phyloP scores from a whole-genome alignment of 2,329 filamentous ascomycete species.

The Phoma herbarum region DNA sequence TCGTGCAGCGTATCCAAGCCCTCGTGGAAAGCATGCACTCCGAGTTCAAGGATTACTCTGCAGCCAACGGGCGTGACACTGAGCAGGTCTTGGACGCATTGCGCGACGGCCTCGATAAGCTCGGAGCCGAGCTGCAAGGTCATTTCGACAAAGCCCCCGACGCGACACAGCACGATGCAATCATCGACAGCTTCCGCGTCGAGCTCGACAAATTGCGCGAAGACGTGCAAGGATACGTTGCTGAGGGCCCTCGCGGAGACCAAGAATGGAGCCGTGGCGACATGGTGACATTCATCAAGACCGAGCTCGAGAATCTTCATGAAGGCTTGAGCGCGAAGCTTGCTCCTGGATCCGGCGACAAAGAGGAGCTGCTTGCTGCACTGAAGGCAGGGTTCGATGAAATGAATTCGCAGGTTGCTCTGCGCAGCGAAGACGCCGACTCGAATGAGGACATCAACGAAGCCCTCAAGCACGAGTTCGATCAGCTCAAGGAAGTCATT shows the following conservation, averaged over 20 bases:
- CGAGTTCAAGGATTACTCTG: slow-evolving; percentile 80
- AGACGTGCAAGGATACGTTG: slow-evolving; percentile 64
- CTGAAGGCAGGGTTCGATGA: slow-evolving; percentile 52
- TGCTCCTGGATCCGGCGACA: slow-evolving; percentile 39
- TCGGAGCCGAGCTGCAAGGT: slow-evolving; percentile 80
- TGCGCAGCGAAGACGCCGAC: slow-evolving; percentile 49
- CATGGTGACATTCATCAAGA: slow-evolving; percentile 60
- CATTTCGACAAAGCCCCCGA: slow-evolving; percentile 80
- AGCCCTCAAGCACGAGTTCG: slow-evolving; percentile 81
- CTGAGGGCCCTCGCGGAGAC: slow-evolving; percentile 55
- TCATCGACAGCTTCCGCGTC: slow-evolving; percentile 72
- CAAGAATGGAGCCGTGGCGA: slow-evolving; percentile 54
- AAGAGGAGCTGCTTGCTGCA: slow-evolving; percentile 52
- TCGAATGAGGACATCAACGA: slow-evolving; percentile 64
- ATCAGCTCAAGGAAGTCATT: slow-evolving; percentile 80
- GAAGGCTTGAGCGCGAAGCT: slow-evolving; percentile 64
- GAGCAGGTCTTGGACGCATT: slow-evolving; percentile 89
- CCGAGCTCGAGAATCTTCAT: slow-evolving; percentile 69
- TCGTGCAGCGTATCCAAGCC: slow-evolving; percentile 67
- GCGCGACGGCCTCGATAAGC: slow-evolving; percentile 83
- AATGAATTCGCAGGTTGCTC: slow-evolving; percentile 53
- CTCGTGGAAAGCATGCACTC: slow-evolving; percentile 68
- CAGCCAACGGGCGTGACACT: slow-evolving; percentile 80
- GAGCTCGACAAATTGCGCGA: slow-evolving; percentile 72
- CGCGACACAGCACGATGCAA: slow-evolving; percentile 76